A percentile compares a stretch with the other conserved stretches of the same genome.
Conservation (phyloP, 495 filamentous ascomycete species). For the Hypoxylon subgilvum region DNA sequence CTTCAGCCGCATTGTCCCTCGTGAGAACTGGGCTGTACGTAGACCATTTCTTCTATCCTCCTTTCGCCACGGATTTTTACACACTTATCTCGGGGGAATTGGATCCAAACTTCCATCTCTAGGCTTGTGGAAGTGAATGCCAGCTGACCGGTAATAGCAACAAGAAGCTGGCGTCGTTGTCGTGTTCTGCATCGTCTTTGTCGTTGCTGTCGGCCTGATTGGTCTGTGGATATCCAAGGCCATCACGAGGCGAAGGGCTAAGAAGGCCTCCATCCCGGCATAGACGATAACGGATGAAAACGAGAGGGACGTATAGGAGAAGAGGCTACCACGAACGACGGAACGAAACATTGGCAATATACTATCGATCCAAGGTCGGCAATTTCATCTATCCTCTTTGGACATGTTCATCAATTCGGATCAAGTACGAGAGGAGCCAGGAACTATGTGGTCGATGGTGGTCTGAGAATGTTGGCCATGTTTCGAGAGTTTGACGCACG, state of each 20-base stretch:
- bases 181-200: constrained; percentile 64
- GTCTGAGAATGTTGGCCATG: constrained; percentile 17
- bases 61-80: background rate
- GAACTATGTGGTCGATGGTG: constrained; percentile 19
- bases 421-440: constrained; percentile 9
- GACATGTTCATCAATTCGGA: constrained; percentile 16
- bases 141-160: constrained; percentile 28
- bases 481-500: constrained; percentile 20
- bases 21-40: constrained; percentile 53
- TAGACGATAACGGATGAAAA: constrained; percentile 23
- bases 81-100: background rate
- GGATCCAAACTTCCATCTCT: background rate
- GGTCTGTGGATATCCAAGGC: constrained; percentile 54
- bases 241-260: constrained; percentile 46
- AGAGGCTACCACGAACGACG: constrained; percentile 20
- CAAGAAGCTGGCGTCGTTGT: constrained; percentile 62
- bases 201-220: constrained; percentile 57
- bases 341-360: constrained; percentile 26
- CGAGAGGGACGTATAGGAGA: constrained; percentile 10
- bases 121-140: background rate
- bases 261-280: constrained; percentile 36
- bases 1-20: constrained; percentile 53
- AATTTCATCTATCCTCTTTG: constrained; percentile 17
- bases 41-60: background rate
- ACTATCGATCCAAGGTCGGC: constrained; percentile 25